phyloP scores from a whole-genome alignment of 2,329 filamentous ascomycete species.

The Rutstroemia sp. region DNA sequence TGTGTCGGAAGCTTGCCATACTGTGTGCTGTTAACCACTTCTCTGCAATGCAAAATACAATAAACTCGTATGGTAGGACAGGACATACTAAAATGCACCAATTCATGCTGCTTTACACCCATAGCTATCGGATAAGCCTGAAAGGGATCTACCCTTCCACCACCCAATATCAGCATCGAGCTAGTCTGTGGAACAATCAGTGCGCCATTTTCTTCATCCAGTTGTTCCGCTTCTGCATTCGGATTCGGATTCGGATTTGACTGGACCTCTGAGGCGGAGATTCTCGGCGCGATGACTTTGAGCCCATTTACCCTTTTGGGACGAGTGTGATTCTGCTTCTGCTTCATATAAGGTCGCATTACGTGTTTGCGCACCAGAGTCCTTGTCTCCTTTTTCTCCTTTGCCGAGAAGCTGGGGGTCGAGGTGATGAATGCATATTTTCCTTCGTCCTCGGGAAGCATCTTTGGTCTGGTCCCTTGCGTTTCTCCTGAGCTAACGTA shows the following conservation, averaged over 20 bases:
- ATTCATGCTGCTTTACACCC: background rate
- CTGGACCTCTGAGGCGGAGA: background rate
- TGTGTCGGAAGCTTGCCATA: background rate
- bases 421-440: conserved; percentile 1
- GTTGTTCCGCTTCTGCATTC: background rate
- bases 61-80: background rate
- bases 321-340: background rate
- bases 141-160: background rate
- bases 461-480: background rate
- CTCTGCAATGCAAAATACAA: too few species aligned
- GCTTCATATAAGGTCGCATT: conserved; percentile 3
- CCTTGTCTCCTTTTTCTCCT: background rate
- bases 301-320: background rate
- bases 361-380: conserved; percentile 5
- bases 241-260: background rate
- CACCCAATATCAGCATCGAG: background rate
- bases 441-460: background rate
- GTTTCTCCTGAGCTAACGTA: background rate
- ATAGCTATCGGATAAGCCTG: background rate
- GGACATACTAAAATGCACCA: background rate
- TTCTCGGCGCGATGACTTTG: background rate
- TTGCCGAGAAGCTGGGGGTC: background rate
- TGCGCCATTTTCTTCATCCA: background rate
- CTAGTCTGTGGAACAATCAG: background rate
- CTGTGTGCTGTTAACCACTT: background rate